These are phyloP conservation scores for Xylaria nigripes DNA, from an alignment of 495 filamentous ascomycete genomes.

Conservation along the genomic window DNA sequence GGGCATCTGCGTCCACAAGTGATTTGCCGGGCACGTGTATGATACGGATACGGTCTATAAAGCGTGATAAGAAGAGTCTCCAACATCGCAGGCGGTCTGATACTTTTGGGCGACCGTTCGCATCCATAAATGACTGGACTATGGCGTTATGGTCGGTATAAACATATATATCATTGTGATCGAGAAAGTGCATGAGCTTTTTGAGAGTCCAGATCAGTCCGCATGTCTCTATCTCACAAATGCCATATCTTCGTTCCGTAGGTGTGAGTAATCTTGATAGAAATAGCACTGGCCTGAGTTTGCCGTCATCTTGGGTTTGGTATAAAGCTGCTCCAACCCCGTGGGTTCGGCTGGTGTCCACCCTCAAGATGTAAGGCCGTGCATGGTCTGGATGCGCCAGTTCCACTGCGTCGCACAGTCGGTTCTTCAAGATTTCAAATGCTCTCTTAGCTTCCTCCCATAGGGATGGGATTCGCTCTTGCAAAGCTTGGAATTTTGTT, in stretches of 20 bases:
- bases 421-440: neutral
- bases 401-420: neutral
- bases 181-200: neutral
- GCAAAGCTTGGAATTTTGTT: too few relatives aligned
- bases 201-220: neutral
- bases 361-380: neutral
- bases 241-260: neutral
- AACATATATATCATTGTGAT: neutral
- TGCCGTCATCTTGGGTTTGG: neutral
- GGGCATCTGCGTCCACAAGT: neutral
- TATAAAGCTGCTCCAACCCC: neutral
- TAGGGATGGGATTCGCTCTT: neutral
- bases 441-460: neutral
- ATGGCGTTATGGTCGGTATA: slow-evolving; percentile 1
- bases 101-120: neutral
- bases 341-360: neutral
- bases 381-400: neutral
- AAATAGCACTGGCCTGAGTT: neutral
- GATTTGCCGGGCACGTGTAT: neutral
- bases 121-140: neutral
- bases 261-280: neutral
- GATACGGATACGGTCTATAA: neutral
- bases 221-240: neutral
- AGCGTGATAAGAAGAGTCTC: slow-evolving; percentile 3
- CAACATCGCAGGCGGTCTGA: neutral